These are phyloP conservation scores for Iris pallida DNA, from an alignment of 116 monocot species.

Conservation along the genomic window DNA sequence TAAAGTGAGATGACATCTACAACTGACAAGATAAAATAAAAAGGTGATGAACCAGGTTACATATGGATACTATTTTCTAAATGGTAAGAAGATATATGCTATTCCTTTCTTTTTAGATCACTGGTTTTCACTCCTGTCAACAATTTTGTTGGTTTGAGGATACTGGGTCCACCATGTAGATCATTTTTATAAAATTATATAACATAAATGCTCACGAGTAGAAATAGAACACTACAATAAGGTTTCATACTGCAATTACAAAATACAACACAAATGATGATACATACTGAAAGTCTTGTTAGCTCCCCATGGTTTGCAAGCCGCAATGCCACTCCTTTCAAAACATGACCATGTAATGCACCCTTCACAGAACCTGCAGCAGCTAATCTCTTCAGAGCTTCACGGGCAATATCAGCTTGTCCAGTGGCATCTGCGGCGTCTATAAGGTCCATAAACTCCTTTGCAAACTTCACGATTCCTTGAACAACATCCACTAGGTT, in stretches of 20 bases:
- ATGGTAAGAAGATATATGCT: no score
- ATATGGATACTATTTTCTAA: no score
- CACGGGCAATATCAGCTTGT: slow-evolving; percentile 79
- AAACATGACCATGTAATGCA: slow-evolving; percentile 64
- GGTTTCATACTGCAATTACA: not conserved
- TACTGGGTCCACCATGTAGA: no score
- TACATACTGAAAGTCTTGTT: slow-evolving; percentile 77
- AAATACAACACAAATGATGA: slow-evolving; percentile 4
- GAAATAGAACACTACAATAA: no score
- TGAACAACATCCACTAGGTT: slow-evolving; percentile 87
- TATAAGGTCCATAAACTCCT: slow-evolving; percentile 81
- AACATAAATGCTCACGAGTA: no score
- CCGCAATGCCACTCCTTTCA: slow-evolving; percentile 77
- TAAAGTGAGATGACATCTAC: no score
- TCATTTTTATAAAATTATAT: no score
- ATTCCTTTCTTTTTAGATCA: no score
- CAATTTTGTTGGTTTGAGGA: no score
- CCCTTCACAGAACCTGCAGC: slow-evolving; percentile 86
- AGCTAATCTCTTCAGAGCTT: slow-evolving; percentile 83
- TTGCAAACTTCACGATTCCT: slow-evolving; percentile 85
- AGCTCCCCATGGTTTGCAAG: slow-evolving; percentile 95
- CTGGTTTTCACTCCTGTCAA: no score
- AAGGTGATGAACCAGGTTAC: no score
- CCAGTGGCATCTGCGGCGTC: slow-evolving; percentile 96
- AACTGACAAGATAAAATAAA: no score